Base-by-base conservation (phyloP, 1,139 yeast species). In the Citeromyces hawaiiensis region DNA sequence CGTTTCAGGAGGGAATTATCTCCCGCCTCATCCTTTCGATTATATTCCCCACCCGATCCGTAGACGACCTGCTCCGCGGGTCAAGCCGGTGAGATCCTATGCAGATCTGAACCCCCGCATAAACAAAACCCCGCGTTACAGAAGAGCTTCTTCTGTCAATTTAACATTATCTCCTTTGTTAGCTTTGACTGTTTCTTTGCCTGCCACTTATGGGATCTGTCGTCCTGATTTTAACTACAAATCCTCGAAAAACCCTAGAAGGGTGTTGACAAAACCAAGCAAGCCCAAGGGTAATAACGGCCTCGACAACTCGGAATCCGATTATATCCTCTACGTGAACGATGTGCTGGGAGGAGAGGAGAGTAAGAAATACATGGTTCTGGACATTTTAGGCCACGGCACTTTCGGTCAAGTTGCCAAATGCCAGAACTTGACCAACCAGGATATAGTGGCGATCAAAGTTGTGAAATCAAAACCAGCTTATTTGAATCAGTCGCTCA, bases 341-440 rank as follows among this genome's bases (percentile, higher is more conserved):
- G 98, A 93, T 55, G 80, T 91, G 15, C 63, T 93, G 38, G 98
- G 98, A 2, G 70, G 76, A 2, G 93, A 86, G 53, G 95, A 86
- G 49, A 88, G 87, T 42, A 67, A 91, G 42, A 80, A 85, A 54
- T 88, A 88, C 55, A 68, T 91, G 52, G 96, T 93, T 3, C 63
- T 91, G 45, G 97, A 91, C 58, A 70, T 91, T 18, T 61, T 93
- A 37, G 99, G 99, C 0, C 91, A 88, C 47, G 99, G 99, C 3
- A 88, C 98, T 0, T 91, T 93, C 68, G 98, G 98, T 4, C 99
- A 91, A 59, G 99, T 93, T 40, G 97, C 88, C 29, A 91, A 91
- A 60, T 91, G 97, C 60, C 98, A 91, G 59, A 87, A 91, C 56
- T 66, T 91, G 58, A 66, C 76, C 38, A 87, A 93, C 37, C 93